Evolutionary conservation across 2,329 filamentous ascomycete species (phyloP).

Genomic region (Ceratocystis eucalypticola): DNA sequence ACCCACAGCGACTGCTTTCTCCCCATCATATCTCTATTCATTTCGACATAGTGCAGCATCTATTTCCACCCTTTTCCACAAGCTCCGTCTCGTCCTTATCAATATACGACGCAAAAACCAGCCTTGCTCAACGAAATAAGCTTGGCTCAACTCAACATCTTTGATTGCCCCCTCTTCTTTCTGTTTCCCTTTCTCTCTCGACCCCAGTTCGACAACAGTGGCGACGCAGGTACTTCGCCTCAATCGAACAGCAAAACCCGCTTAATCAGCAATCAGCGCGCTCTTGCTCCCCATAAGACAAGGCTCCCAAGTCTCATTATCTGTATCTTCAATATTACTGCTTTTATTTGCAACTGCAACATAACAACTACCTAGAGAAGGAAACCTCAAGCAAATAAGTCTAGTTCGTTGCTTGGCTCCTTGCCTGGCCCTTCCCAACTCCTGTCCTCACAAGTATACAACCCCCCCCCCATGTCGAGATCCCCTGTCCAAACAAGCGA

Average conservation of each 20-base stretch:
- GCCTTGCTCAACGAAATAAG: not conserved
- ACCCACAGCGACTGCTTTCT: not conserved
- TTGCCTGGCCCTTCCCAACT: conserved; percentile 5
- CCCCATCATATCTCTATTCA: not conserved
- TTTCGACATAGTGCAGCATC: not conserved
- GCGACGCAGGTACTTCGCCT: not conserved
- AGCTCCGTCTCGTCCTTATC: not conserved
- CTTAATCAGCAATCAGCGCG: not conserved
- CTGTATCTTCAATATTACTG: conserved; percentile 2
- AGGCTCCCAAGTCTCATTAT: conserved; percentile 4
- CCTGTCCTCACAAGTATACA: conserved; percentile 4
- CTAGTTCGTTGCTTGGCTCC: conserved; percentile 3
- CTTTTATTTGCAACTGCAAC: not conserved
- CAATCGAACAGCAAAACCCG: not conserved
- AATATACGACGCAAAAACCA: not conserved
- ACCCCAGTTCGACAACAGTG: not conserved
- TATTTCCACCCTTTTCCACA: not conserved
- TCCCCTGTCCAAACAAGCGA: conserved; percentile 16
- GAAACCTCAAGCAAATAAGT: not conserved
- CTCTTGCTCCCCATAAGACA: not conserved
- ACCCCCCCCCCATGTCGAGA: conserved; percentile 1
- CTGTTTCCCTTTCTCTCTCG: not conserved
- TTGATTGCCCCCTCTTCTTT: not conserved
- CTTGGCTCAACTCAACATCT: not conserved
- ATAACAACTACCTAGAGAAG: not conserved